These are phyloP conservation scores for Diplodia scrobiculata DNA, from an alignment of 2,329 filamentous ascomycete species.

Conservation along the genomic window DNA sequence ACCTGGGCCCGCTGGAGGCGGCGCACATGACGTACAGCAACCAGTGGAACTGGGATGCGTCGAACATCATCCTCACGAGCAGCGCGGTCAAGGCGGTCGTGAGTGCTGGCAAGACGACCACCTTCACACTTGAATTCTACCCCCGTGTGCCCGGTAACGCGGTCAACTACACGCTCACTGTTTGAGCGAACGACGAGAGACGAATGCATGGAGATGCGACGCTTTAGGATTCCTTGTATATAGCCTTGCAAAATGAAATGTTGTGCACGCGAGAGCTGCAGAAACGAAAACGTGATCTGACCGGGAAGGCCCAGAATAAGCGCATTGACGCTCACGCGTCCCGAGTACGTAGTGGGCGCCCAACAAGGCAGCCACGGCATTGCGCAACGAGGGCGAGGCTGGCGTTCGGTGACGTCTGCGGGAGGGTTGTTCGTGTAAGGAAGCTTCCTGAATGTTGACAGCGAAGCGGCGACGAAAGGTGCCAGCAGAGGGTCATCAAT, in stretches of 20 bases:
- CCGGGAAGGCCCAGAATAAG: no score
- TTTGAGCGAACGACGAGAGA: constrained; percentile 34
- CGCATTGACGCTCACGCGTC: not conserved
- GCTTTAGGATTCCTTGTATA: constrained; percentile 10
- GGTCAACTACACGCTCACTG: constrained; percentile 53
- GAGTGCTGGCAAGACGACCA: constrained; percentile 48
- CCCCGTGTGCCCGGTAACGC: constrained; percentile 55
- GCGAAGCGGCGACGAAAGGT: not conserved
- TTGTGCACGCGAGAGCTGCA: not conserved
- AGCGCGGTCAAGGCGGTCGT: constrained; percentile 53
- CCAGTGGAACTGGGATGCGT: constrained; percentile 57
- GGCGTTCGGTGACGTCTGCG: constrained; percentile 8
- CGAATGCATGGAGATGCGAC: constrained; percentile 1
- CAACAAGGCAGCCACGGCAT: no score
- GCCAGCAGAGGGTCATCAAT: constrained; percentile 9
- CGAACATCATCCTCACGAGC: constrained; percentile 52
- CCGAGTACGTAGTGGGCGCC: not conserved
- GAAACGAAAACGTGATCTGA: not conserved
- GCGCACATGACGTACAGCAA: constrained; percentile 51
- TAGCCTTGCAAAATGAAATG: constrained; percentile 8
- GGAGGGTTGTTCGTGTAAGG: not conserved
- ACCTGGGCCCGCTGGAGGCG: constrained; percentile 56
- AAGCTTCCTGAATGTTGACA: not conserved
- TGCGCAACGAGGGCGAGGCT: not conserved
- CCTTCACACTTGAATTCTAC: constrained; percentile 60